Conservation (phyloP, 106 monocot genomes). For the Phalaenopsis aphrodite region DNA sequence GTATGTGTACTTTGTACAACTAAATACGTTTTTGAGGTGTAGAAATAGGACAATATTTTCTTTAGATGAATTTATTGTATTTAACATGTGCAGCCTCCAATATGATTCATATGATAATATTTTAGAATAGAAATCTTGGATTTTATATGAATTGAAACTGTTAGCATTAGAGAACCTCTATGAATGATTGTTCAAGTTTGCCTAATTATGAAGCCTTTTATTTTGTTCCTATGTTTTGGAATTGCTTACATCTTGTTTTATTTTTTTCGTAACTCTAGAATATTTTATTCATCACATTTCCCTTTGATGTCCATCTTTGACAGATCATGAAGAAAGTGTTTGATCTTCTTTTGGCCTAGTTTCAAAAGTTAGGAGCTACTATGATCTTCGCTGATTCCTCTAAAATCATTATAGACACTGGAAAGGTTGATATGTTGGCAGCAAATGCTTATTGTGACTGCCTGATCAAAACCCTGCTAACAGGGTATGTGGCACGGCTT, state of each 20-base stretch:
- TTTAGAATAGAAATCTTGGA: too few species aligned
- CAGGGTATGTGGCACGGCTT: constrained; percentile 36
- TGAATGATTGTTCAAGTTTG: too few species aligned
- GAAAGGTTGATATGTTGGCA: constrained; percentile 68
- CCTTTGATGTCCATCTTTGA: constrained; percentile 6
- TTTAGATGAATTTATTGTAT: not conserved
- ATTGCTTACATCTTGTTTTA: too few species aligned
- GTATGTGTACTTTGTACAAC: constrained; percentile 24
- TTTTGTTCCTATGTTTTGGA: too few species aligned
- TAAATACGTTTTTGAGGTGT: too few species aligned
- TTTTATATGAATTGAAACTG: too few species aligned
- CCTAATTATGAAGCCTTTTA: too few species aligned
- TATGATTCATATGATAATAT: too few species aligned
- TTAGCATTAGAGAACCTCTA: too few species aligned
- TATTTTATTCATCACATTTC: not conserved
- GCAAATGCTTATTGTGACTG: constrained; percentile 81
- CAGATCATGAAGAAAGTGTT: constrained; percentile 95
- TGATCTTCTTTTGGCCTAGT: constrained; percentile 61
- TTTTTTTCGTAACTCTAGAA: not conserved
- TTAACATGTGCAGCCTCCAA: not conserved
- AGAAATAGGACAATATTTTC: constrained; percentile 1
- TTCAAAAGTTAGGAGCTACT: constrained; percentile 78
- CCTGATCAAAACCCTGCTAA: constrained; percentile 70
- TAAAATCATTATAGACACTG: constrained; percentile 87
- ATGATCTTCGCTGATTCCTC: constrained; percentile 87